Evolutionary conservation across 2,329 filamentous ascomycete species (phyloP).

Genomic region (Nigrograna mackinnonii): DNA sequence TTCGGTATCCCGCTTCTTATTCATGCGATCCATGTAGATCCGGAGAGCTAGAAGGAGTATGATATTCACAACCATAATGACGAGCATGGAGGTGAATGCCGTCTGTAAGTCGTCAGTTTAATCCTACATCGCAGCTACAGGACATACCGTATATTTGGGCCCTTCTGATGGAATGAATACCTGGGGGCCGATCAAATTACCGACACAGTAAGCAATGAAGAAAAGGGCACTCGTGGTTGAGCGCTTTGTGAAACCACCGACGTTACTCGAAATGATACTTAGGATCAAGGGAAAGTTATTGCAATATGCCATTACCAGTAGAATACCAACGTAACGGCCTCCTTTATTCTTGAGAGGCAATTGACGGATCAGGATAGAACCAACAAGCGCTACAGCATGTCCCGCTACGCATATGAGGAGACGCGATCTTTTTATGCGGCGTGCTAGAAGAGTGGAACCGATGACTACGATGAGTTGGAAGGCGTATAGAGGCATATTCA

Average conservation of each 20-base stretch:
- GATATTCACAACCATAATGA: constrained; percentile 46
- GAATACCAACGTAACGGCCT: constrained; percentile 54
- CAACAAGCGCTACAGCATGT: no score
- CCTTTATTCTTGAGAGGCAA: constrained; percentile 49
- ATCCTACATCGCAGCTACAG: constrained; percentile 66
- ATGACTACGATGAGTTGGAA: constrained; percentile 65
- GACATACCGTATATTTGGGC: constrained; percentile 60
- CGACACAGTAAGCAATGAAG: constrained; percentile 67
- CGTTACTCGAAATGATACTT: constrained; percentile 66
- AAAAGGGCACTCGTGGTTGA: constrained; percentile 67
- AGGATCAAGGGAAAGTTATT: constrained; percentile 61
- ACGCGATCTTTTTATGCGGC: constrained; percentile 59
- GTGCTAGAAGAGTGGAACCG: constrained; percentile 60
- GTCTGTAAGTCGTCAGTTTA: no score
- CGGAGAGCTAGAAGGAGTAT: no score
- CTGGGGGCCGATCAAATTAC: constrained; percentile 69
- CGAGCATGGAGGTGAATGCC: constrained; percentile 64
- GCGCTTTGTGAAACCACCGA: constrained; percentile 71
- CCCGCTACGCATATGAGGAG: constrained; percentile 63
- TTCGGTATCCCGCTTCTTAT: constrained; percentile 58
- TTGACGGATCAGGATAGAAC: constrained; percentile 56
- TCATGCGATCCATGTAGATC: constrained; percentile 57
- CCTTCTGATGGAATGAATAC: constrained; percentile 65
- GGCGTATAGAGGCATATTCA: constrained; percentile 64
- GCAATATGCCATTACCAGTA: constrained; percentile 62